phyloP scores from a whole-genome alignment of 495 filamentous ascomycete species.

The Tuber umbilicatum region DNA sequence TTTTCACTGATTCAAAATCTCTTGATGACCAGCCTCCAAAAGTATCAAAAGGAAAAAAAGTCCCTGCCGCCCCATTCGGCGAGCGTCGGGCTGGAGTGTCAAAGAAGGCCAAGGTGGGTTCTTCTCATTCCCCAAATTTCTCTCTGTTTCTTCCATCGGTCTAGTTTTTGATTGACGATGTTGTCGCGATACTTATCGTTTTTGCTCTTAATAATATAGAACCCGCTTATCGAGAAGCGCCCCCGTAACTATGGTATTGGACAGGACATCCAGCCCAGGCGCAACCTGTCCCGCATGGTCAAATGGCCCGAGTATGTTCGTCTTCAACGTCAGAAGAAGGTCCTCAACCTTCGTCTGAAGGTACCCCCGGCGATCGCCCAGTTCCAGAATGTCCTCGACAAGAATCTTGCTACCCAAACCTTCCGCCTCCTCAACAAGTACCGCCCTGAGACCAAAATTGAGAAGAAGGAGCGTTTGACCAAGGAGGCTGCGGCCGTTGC shows the following conservation, averaged over 20 bases:
- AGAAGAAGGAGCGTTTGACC: constrained; percentile 99
- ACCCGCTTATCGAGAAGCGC: constrained; percentile 98
- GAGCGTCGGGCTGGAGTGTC: constrained; percentile 76
- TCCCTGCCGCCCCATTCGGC: constrained; percentile 92
- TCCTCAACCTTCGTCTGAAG: constrained; percentile 96
- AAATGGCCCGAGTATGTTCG: constrained; percentile 99
- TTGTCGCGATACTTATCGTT: background rate
- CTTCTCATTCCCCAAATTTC: background rate
- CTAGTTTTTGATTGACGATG: constrained; percentile 18
- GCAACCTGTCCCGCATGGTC: constrained; percentile 98
- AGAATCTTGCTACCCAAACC: constrained; percentile 91
- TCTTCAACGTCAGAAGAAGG: constrained; percentile 99
- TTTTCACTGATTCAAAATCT: constrained; percentile 46
- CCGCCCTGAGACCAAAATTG: constrained; percentile 94
- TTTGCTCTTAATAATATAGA: constrained; percentile 50
- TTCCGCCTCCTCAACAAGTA: constrained; percentile 99
- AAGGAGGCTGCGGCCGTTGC: constrained; percentile 95
- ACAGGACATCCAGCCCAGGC: constrained; percentile 94
- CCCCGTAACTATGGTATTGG: constrained; percentile 97
- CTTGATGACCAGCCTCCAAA: constrained; percentile 99
- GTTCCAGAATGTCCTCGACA: constrained; percentile 95
- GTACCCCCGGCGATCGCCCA: constrained; percentile 95
- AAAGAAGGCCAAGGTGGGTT: constrained; percentile 80
- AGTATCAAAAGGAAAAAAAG: constrained; percentile 75
- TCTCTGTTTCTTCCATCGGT: background rate